These are phyloP conservation scores for Huntiella abstrusa DNA, from an alignment of 2,329 filamentous ascomycete species.

Conservation along the genomic window DNA sequence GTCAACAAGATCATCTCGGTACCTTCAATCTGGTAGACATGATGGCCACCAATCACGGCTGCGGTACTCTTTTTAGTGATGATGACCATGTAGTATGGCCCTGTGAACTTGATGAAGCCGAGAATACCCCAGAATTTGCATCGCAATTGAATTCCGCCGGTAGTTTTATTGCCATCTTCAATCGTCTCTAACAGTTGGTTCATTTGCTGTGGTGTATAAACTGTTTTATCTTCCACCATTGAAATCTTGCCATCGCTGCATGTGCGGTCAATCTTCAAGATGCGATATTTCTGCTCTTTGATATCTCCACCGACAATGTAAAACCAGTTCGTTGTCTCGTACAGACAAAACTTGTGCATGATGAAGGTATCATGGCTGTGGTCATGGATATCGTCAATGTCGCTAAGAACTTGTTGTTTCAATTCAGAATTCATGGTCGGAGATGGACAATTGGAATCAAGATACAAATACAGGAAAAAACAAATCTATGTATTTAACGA, in stretches of 20 bases:
- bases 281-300: conserved; percentile 70
- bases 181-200: conserved; percentile 84
- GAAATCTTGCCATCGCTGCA: conserved; percentile 56
- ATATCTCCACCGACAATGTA: conserved; percentile 90
- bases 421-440: no score
- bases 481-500: no score
- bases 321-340: conserved; percentile 83
- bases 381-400: background rate
- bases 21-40: conserved; percentile 84
- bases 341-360: conserved; percentile 91
- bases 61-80: conserved; percentile 94
- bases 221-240: conserved; percentile 83
- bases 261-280: conserved; percentile 87
- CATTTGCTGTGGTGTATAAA: conserved; percentile 86
- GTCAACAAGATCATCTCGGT: conserved; percentile 83
- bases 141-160: conserved; percentile 74
- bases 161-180: conserved; percentile 81
- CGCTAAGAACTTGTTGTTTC: no score
- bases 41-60: conserved; percentile 89
- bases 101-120: conserved; percentile 90
- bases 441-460: no score
- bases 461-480: no score
- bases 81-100: conserved; percentile 89
- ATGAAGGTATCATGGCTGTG: background rate
- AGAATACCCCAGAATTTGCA: conserved; percentile 86